These are phyloP conservation scores for Plectosphaerella cucumerina DNA, from an alignment of 2,329 filamentous ascomycete genomes.

Conservation along the genomic window DNA sequence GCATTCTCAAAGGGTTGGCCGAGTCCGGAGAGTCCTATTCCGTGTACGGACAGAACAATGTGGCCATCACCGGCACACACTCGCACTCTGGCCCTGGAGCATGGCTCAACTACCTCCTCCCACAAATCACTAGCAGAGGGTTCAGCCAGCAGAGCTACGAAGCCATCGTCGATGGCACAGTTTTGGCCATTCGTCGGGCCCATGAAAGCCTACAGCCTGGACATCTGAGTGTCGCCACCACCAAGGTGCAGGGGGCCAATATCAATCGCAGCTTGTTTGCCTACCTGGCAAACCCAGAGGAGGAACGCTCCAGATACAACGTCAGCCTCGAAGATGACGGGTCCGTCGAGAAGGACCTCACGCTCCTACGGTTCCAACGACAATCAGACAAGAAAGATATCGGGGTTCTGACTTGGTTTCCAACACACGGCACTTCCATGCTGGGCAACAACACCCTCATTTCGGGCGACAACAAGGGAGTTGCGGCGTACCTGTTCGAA, in stretches of 20 bases:
- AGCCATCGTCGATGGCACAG: constrained; percentile 79
- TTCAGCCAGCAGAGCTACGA: constrained; percentile 83
- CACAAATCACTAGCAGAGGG: constrained; percentile 81
- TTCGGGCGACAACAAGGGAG: constrained; percentile 89
- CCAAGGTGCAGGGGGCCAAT: constrained; percentile 65
- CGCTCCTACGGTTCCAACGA: constrained; percentile 69
- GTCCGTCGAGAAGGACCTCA: constrained; percentile 70
- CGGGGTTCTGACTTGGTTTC: constrained; percentile 85
- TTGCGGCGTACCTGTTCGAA: constrained; percentile 81
- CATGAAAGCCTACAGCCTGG: constrained; percentile 58
- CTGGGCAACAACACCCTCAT: constrained; percentile 86
- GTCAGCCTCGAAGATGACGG: constrained; percentile 29
- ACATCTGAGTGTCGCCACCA: constrained; percentile 59
- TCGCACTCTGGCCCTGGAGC: constrained; percentile 86
- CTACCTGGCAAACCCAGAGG: constrained; percentile 75
- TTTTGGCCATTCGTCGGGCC: constrained; percentile 74
- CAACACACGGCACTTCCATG: constrained; percentile 87
- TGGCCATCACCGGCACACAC: constrained; percentile 89
- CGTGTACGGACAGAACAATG: constrained; percentile 71
- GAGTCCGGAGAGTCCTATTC: constrained; percentile 67
- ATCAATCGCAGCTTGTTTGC: constrained; percentile 81
- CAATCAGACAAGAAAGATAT: constrained; percentile 68
- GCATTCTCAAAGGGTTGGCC: constrained; percentile 69
- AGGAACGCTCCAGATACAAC: constrained; percentile 66
- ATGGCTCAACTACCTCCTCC: constrained; percentile 88